Percentiles rank a stretch among this genome's conserved stretches.
Evolutionary conservation across 1,284 basidiomycete species (phyloP).

Genomic region (Inonotus obliquus): DNA sequence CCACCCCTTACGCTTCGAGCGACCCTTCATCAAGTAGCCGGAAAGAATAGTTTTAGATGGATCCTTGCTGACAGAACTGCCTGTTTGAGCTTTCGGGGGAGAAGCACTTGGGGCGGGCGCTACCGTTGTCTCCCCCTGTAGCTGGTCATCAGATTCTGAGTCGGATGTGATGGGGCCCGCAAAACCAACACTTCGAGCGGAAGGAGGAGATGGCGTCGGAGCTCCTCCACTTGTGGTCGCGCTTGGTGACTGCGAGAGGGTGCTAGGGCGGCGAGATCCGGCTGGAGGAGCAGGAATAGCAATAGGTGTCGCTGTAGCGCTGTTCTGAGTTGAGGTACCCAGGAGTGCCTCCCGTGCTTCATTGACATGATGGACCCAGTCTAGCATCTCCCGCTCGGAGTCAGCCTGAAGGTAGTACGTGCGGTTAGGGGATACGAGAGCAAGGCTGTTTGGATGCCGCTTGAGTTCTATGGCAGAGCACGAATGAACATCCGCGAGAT

Average conservation of each 20-base stretch:
- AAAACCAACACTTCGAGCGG: slow-evolving; percentile 18
- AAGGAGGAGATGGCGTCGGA: slow-evolving; percentile 31
- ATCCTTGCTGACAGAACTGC: slow-evolving; percentile 23
- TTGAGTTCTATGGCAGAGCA: slow-evolving; percentile 88
- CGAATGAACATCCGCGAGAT: slow-evolving; percentile 86
- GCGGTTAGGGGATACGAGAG: slow-evolving; percentile 85
- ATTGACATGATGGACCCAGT: slow-evolving; percentile 85
- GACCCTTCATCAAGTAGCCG: slow-evolving; percentile 97
- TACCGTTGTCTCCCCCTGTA: slow-evolving; percentile 31
- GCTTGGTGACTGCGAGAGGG: slow-evolving; percentile 3
- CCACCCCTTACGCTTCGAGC: slow-evolving; percentile 90
- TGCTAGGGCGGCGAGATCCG: slow-evolving; percentile 16
- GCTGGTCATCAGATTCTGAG: slow-evolving; percentile 72
- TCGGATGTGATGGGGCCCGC: slow-evolving; percentile 43
- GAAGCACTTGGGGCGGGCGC: slow-evolving; percentile 40
- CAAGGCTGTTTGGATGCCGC: slow-evolving; percentile 86
- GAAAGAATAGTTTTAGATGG: slow-evolving; percentile 72
- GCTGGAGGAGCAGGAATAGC: slow-evolving; percentile 34
- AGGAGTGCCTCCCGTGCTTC: slow-evolving; percentile 65
- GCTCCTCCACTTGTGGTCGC: slow-evolving; percentile 5
- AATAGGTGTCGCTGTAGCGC: slow-evolving; percentile 44
- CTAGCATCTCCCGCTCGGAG: slow-evolving; percentile 64
- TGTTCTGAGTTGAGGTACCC: slow-evolving; percentile 53
- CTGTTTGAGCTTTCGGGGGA: slow-evolving; percentile 32
- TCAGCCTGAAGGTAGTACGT: slow-evolving; percentile 93